Percentiles rank a stretch among this genome's conserved stretches.
phyloP scores from a whole-genome alignment of 495 filamentous ascomycete species.

The Aspergillus funiculosus region DNA sequence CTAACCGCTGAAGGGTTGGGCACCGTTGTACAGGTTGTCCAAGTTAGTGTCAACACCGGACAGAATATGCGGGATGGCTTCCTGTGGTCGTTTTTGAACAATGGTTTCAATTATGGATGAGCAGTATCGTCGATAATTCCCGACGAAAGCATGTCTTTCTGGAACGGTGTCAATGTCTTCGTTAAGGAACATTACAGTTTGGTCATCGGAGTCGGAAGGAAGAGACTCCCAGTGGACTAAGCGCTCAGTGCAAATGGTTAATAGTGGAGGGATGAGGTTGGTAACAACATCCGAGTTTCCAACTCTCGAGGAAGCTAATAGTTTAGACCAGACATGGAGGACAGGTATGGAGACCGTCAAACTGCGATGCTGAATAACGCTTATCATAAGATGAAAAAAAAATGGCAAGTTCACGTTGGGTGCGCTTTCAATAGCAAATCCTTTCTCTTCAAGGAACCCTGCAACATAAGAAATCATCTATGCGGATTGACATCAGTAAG shows the following conservation, averaged over 20 bases:
- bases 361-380: constrained; percentile 76
- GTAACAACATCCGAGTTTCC: constrained; percentile 60
- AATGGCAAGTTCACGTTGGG: constrained; percentile 59
- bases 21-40: constrained; percentile 65
- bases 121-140: constrained; percentile 91
- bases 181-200: constrained; percentile 71
- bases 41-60: constrained; percentile 66
- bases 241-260: constrained; percentile 72
- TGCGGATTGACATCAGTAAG: constrained; percentile 3
- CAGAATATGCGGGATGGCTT: constrained; percentile 83
- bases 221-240: constrained; percentile 80
- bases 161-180: constrained; percentile 95
- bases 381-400: constrained; percentile 73
- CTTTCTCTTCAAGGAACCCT: constrained; percentile 73
- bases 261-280: constrained; percentile 62
- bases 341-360: constrained; percentile 88
- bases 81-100: constrained; percentile 68
- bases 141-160: constrained; percentile 93
- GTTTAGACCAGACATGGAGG: constrained; percentile 79
- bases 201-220: constrained; percentile 71
- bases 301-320: constrained; percentile 62
- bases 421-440: constrained; percentile 48
- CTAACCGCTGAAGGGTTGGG: constrained; percentile 63
- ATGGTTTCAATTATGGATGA: constrained; percentile 77
- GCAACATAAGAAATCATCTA: constrained; percentile 81